These are phyloP conservation scores for Termitomyces sp. DNA, from an alignment of 768 basidiomycete genomes.

Conservation along the genomic window DNA sequence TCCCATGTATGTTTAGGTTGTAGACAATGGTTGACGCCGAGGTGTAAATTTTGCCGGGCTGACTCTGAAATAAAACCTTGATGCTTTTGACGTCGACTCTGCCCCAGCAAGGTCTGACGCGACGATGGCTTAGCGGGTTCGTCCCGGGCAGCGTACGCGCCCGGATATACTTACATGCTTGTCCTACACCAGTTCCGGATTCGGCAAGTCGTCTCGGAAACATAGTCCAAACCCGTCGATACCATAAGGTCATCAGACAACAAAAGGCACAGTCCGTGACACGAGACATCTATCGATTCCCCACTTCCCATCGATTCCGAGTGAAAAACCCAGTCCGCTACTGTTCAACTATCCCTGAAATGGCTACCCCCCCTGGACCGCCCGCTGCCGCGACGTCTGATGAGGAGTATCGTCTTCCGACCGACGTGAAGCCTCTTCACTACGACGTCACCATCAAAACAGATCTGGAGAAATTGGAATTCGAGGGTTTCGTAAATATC, in stretches of 20 bases:
- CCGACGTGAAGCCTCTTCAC: conserved; percentile 63
- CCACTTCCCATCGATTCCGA: conserved; percentile 10
- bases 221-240: conserved; percentile 6
- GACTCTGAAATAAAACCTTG: conserved; percentile 11
- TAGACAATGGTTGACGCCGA: neutral
- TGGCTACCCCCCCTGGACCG: conserved; percentile 21
- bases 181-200: neutral
- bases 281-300: conserved; percentile 13
- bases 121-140: conserved; percentile 6
- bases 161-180: neutral
- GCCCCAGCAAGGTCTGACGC: conserved; percentile 7
- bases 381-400: conserved; percentile 20
- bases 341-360: conserved; percentile 18
- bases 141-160: neutral
- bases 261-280: conserved; percentile 6
- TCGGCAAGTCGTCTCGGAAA: conserved; percentile 4
- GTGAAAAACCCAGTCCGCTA: conserved; percentile 12
- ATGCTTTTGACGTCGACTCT: conserved; percentile 15
- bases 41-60: neutral
- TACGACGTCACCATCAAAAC: conserved; percentile 80
- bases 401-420: conserved; percentile 59
- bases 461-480: conserved; percentile 73
- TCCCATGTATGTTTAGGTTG: neutral
- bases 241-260: conserved; percentile 14
- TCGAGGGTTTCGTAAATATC: conserved; percentile 74